phyloP scores from a whole-genome alignment of 768 basidiomycete genomes.

The Psilocybe azurescens region DNA sequence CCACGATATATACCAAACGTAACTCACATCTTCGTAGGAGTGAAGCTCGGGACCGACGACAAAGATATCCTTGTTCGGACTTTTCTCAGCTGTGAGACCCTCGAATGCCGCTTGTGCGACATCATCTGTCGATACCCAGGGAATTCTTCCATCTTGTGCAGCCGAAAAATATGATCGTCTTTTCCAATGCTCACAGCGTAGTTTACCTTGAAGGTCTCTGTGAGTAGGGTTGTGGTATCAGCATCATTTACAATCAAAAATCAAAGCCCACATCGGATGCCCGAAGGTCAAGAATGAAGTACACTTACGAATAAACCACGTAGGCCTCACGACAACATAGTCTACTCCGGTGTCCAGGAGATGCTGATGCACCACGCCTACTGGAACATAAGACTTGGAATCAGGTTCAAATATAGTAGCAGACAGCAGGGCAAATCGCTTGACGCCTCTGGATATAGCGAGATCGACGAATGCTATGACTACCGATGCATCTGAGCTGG shows the following conservation, averaged over 20 bases:
- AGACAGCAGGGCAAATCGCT: conserved; percentile 34
- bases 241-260: not conserved
- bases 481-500: conserved; percentile 12
- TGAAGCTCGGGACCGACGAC: conserved; percentile 2
- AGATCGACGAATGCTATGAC: conserved; percentile 34
- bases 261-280: not conserved
- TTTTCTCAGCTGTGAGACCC: not conserved
- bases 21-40: not conserved
- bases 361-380: not conserved
- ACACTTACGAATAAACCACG: not conserved
- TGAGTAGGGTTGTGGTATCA: not conserved
- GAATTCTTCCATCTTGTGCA: not conserved
- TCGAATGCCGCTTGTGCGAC: conserved; percentile 7
- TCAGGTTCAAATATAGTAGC: conserved; percentile 17
- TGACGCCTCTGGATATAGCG: conserved; percentile 32
- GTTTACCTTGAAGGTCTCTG: not conserved
- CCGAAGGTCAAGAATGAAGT: not conserved
- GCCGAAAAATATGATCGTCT: not conserved
- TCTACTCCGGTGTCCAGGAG: not conserved
- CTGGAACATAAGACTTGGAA: not conserved
- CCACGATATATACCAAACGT: not conserved
- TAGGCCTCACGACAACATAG: not conserved
- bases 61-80: not conserved
- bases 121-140: not conserved
- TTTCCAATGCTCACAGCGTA: not conserved